Evolutionary conservation across 2,329 filamentous ascomycete species (phyloP), one percentile per base, ranked within the genome.

Genomic region (Stagonosporopsis cucurbitacearum): DNA sequence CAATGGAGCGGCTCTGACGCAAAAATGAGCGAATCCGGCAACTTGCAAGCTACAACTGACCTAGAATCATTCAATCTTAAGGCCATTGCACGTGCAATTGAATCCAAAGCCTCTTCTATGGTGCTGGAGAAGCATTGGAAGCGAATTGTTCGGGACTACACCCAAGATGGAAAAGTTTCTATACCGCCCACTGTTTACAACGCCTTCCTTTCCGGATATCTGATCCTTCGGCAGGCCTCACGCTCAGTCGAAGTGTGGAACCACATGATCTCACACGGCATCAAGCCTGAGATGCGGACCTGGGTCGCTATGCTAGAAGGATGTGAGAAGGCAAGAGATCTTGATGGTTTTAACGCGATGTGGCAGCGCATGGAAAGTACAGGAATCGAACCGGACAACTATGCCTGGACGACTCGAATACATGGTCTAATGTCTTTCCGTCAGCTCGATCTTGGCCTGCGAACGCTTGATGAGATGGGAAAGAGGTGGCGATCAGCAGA

Each of bases 291-390:
- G 6, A 66, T 88, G 50, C 82, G 79, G 63, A 88, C 90, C 0
- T 95, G 89, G 84, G 88, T 86, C 35, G 78, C 84, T 39, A 89
- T 95, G 83, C 84, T 95, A 62, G 81, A 85, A 52, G 90, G 90
- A 1, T 91, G 87, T 74, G 84, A 83, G 67, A 81, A 79, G 45
- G 81, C 84, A 45, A 80, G 80, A 50, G 86, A 91, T 64, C 62
- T 80, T 0, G 71, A 78, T n/a, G 85, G 82, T 20, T 79, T 93
- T 57, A 83, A 88, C 51, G 80, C 80, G 1, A 81, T 92, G 28
- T 96, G 91, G 91, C 63, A 75, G 0, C 84, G 83, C 60, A 84
- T 95, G 75, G 67, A 82, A 3, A 69, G 68, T 8, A 82, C 85
- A 1, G 84, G 84, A 1, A 66, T 86, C 9, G 75, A 82, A 60